Evolutionary conservation across 2,329 filamentous ascomycete species (phyloP).

Genomic region (Chrysosphaeria jannelii): DNA sequence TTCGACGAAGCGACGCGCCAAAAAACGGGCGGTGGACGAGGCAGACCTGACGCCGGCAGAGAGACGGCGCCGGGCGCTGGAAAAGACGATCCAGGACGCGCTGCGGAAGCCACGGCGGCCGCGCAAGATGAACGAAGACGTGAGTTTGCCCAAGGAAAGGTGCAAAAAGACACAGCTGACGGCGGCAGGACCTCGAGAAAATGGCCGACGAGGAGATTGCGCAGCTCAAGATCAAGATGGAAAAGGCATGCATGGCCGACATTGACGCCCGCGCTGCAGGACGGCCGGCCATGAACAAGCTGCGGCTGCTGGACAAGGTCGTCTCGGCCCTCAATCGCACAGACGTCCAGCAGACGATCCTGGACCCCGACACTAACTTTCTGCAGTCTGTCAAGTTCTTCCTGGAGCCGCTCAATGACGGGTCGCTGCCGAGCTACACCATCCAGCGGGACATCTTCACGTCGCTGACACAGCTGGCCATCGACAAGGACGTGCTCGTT

Average conservation of each 20-base stretch:
- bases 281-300: constrained; percentile 67
- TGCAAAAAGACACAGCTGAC: constrained; percentile 1
- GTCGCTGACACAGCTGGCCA: constrained; percentile 49
- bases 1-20: constrained; percentile 14
- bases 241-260: constrained; percentile 62
- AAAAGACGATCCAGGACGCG: not conserved
- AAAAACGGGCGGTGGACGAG: constrained; percentile 33
- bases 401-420: constrained; percentile 80
- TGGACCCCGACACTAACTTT: constrained; percentile 87
- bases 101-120: constrained; percentile 18
- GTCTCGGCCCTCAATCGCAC: constrained; percentile 70
- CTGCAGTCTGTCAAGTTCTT: constrained; percentile 90
- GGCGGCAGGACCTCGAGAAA: constrained; percentile 56
- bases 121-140: constrained; percentile 66
- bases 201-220: constrained; percentile 76
- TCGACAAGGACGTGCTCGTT: constrained; percentile 69
- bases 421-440: constrained; percentile 80
- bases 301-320: constrained; percentile 79
- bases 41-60: constrained; percentile 62
- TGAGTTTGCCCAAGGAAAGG: constrained; percentile 17
- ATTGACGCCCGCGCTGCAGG: constrained; percentile 51
- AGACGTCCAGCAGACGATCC: constrained; percentile 52
- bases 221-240: constrained; percentile 68
- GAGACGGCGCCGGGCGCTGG: constrained; percentile 51
- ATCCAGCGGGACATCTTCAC: constrained; percentile 87